Evolutionary conservation across 257 asterid species (phyloP).

Genomic region (Penstemon barbatus): DNA sequence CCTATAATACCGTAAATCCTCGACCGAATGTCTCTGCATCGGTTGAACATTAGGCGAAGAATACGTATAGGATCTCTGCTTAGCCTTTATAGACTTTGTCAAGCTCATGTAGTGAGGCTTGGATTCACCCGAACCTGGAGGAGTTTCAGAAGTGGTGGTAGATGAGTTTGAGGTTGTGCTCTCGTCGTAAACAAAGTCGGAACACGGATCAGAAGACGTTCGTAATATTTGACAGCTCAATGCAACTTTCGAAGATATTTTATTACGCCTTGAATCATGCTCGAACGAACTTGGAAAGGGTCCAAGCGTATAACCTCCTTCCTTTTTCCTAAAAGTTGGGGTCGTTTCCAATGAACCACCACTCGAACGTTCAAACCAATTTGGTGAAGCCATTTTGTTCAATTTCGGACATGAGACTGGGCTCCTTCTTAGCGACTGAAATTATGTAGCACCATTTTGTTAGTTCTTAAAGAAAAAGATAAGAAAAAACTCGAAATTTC

Average conservation of each 20-base stretch:
- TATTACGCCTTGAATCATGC: slow-evolving; percentile 39
- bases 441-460: not conserved
- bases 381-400: not conserved
- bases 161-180: slow-evolving; percentile 75
- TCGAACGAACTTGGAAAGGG: slow-evolving; percentile 45
- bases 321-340: slow-evolving; percentile 32
- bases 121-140: slow-evolving; percentile 48
- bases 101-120: slow-evolving; percentile 70
- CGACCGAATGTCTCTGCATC: slow-evolving; percentile 14
- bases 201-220: slow-evolving; percentile 48
- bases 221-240: slow-evolving; percentile 45
- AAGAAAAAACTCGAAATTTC: too few species aligned
- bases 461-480: not conserved
- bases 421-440: slow-evolving; percentile 39
- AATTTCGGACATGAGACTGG: not conserved
- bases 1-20: slow-evolving; percentile 1
- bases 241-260: slow-evolving; percentile 49
- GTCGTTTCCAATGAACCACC: slow-evolving; percentile 35
- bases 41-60: not conserved
- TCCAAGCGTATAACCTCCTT: slow-evolving; percentile 21
- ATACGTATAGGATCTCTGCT: slow-evolving; percentile 29
- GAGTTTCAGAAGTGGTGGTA: slow-evolving; percentile 28
- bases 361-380: slow-evolving; percentile 79
- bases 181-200: slow-evolving; percentile 42
- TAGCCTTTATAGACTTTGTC: slow-evolving; percentile 42